phyloP scores from a whole-genome alignment of 179 eudicot genomes.

The Silene vulgaris region DNA sequence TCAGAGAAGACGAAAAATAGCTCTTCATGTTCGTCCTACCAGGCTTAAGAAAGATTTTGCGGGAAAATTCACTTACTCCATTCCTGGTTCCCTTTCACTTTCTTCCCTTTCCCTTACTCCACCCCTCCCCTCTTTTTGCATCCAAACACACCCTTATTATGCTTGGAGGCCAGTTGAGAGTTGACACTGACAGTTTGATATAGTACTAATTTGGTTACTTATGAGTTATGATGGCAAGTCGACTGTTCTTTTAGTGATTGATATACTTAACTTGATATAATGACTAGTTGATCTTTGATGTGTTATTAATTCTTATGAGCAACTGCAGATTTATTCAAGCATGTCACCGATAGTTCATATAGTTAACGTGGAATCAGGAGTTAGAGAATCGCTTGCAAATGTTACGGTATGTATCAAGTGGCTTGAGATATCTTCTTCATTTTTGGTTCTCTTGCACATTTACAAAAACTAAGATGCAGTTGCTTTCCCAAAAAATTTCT shows the following conservation, averaged over 20 bases:
- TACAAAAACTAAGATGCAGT: too few species aligned
- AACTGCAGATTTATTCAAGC: constrained; percentile 64
- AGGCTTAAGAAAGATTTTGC: too few species aligned
- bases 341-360: constrained; percentile 67
- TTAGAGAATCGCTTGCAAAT: constrained; percentile 61
- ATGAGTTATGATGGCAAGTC: background rate
- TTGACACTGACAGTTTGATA: background rate
- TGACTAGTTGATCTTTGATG: background rate
- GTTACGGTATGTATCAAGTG: constrained; percentile 49
- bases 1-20: too few species aligned
- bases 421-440: too few species aligned
- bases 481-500: background rate
- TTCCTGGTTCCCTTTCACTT: too few species aligned
- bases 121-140: too few species aligned
- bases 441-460: too few species aligned
- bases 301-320: background rate
- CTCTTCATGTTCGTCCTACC: too few species aligned
- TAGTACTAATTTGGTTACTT: background rate
- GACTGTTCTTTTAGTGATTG: background rate
- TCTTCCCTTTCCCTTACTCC: too few species aligned
- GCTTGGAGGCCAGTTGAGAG: background rate
- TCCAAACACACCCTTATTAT: too few species aligned
- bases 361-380: constrained; percentile 57
- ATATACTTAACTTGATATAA: background rate
- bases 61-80: too few species aligned